Evolutionary conservation across 1,284 basidiomycete species (phyloP), one percentile per base, ranked within the genome.

Genomic region (Afroboletus lepidellus): DNA sequence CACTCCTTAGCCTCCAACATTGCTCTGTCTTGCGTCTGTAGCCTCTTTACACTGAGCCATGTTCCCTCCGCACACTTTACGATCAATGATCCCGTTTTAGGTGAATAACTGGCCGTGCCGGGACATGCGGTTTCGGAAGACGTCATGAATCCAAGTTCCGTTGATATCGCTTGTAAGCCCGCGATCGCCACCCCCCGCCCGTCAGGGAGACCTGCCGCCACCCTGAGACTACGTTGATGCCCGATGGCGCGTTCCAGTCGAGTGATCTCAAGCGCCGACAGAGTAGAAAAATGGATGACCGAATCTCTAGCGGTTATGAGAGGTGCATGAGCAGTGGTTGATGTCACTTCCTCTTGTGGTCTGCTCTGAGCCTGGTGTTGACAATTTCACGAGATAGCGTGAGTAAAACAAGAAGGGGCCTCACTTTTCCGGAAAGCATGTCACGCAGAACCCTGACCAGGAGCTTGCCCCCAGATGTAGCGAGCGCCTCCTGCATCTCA

Each of bases 391-490:
- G 33, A 25, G 23, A 3, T 6, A 36, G 23, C 16, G 8, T 21
- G 36, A 46, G 34, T 27, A 34, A 46, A 34, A 38, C 69, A 82
- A 18, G 78, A 79, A 57, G 21, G 50, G 53, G 21, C 12, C 52
- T 56, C 32, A 71, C 66, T 47, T 67, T 70, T 53, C 70, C 70
- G 0, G 60, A 55, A 8, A 81, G 66, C 69, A 94, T 84, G 45
- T 83, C 72, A 29, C 84, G 75, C 5, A 97, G 69, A 5, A 89
- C 81, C 1, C 80, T 72, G 0, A 94, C 84, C 18, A 98, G 34
- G 39, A 65, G 64, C 29, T 77, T 68, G 0, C 89, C 92, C 0
- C 92, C 93, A n/a, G 73, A 65, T 1, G 66, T 60, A 0, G 85
- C 90, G 18, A 95, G 76, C 0, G 62, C 60, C n/a, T 83, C 77